phyloP scores from a whole-genome alignment of 257 asterid genomes.

The Voacanga thouarsii region DNA sequence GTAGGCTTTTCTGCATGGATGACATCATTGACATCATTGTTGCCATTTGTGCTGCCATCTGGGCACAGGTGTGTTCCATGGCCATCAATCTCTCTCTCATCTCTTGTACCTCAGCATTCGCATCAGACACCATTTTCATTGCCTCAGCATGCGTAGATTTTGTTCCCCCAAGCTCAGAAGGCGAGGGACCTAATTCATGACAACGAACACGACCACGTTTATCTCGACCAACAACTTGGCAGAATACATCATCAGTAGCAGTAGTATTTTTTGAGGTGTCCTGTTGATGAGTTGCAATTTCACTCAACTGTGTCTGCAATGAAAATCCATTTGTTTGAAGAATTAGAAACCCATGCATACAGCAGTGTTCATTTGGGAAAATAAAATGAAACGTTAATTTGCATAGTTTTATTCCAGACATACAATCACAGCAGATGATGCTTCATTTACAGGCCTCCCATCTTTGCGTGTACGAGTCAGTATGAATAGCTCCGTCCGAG shows the following conservation, averaged over 20 bases:
- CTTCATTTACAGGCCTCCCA: constrained; percentile 39
- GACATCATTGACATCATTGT: constrained; percentile 44
- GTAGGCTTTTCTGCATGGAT: constrained; percentile 25
- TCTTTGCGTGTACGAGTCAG: constrained; percentile 42
- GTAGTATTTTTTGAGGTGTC: neutral
- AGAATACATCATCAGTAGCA: constrained; percentile 8
- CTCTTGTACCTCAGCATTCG: constrained; percentile 33
- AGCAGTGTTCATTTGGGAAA: neutral
- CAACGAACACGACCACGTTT: constrained; percentile 14
- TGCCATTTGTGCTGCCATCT: constrained; percentile 44
- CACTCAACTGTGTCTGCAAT: constrained; percentile 17
- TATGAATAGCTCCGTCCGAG: constrained; percentile 41
- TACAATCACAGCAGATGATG: constrained; percentile 35
- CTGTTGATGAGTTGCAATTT: constrained; percentile 7
- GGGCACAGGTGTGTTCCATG: constrained; percentile 43
- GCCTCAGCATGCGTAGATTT: constrained; percentile 15
- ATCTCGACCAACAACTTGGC: constrained; percentile 19
- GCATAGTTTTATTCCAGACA: constrained; percentile 6
- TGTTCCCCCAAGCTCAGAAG: neutral
- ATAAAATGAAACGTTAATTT: constrained; percentile 9
- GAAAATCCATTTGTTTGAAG: neutral
- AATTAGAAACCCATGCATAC: constrained; percentile 3
- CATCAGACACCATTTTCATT: constrained; percentile 22
- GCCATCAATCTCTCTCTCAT: constrained; percentile 33
- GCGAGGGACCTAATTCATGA: constrained; percentile 8